A percentile compares a stretch with the other conserved stretches of the same genome.
phyloP scores from a whole-genome alignment of 2,329 filamentous ascomycete species.

The Elsinoe ampelina region DNA sequence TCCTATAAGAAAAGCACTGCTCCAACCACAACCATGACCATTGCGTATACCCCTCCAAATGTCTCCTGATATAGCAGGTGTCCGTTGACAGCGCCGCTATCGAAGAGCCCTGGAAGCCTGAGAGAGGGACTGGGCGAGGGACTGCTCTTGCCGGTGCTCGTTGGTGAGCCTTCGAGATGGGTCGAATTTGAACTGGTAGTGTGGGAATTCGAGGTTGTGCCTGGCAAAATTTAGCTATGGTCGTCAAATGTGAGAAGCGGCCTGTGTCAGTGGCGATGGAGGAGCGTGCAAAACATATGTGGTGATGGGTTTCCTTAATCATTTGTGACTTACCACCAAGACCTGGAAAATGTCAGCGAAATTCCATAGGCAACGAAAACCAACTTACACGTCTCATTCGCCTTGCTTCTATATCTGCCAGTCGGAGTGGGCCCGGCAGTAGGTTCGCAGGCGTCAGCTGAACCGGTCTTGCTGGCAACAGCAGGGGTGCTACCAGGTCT shows the following conservation, averaged over 20 bases:
- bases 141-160: neutral
- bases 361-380: neutral
- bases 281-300: neutral
- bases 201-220: neutral
- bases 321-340: constrained; percentile 1
- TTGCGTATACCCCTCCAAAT: neutral
- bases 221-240: neutral
- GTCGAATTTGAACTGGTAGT: neutral
- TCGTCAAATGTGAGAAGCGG: neutral
- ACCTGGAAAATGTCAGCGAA: neutral
- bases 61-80: constrained; percentile 4
- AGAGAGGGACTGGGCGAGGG: neutral
- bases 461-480: neutral
- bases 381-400: constrained; percentile 6
- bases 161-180: neutral
- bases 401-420: neutral
- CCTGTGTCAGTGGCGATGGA: neutral
- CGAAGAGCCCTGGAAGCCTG: neutral
- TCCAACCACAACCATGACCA: constrained; percentile 8
- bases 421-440: neutral
- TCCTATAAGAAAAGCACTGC: constrained; percentile 5
- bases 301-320: too few species aligned
- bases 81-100: constrained; percentile 2
- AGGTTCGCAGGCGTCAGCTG: neutral
- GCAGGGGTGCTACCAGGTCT: neutral